Percentiles rank a stretch among this genome's conserved stretches.
phyloP scores from a whole-genome alignment of 2,329 filamentous ascomycete genomes.

The Epichloe sp. region DNA sequence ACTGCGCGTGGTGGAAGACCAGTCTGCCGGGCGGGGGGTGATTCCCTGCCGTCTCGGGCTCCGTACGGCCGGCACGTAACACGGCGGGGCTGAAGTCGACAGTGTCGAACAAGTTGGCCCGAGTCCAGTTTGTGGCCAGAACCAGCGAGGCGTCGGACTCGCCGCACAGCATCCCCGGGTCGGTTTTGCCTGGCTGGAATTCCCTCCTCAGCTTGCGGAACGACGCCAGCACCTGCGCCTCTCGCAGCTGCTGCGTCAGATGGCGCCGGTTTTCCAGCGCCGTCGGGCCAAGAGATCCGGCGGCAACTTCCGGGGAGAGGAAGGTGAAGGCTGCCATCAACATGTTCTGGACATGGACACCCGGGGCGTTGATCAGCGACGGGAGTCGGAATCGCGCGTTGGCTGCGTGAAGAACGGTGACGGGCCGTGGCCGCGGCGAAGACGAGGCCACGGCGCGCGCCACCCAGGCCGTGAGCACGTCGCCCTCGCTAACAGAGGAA shows the following conservation, averaged over 20 bases:
- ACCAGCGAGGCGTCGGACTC: not conserved
- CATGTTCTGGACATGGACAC: constrained; percentile 13
- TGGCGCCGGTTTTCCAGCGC: not conserved
- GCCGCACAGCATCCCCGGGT: not conserved
- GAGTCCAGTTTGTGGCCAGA: not conserved
- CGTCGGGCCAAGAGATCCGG: not conserved
- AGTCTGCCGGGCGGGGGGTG: no score
- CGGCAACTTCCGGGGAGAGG: not conserved
- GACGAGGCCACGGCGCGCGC: no score
- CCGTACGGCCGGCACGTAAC: no score
- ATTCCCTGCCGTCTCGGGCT: no score
- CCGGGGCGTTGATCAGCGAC: constrained; percentile 6
- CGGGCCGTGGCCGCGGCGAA: no score
- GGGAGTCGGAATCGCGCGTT: not conserved
- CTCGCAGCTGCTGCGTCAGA: not conserved
- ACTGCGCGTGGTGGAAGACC: no score
- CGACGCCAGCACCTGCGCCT: not conserved
- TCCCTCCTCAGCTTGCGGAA: not conserved
- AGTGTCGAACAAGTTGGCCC: not conserved
- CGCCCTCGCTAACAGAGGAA: no score
- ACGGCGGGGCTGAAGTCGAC: not conserved
- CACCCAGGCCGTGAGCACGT: no score
- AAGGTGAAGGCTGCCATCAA: not conserved
- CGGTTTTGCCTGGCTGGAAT: no score
- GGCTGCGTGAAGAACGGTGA: no score